Percentiles rank a stretch among this genome's conserved stretches.
Conservation (phyloP, 768 basidiomycete genomes). For the Paxillus rubicundulus region DNA sequence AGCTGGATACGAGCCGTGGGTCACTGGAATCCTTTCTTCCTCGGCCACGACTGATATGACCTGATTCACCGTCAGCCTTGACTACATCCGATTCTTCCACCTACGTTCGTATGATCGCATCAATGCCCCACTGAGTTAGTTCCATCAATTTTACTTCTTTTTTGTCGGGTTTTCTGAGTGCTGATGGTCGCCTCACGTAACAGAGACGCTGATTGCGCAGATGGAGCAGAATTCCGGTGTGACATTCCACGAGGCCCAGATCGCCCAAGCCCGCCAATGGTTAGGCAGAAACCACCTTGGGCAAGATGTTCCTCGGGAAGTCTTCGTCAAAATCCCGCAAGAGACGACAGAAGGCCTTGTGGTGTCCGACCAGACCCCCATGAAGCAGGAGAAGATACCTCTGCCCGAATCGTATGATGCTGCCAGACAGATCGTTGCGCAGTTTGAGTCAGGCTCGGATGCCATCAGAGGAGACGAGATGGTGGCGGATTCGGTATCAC, state of each 20-base stretch:
- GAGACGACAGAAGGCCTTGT: constrained; percentile 49
- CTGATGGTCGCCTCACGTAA: background rate
- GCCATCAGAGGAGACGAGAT: constrained; percentile 53
- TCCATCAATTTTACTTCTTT: background rate
- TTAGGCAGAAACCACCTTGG: constrained; percentile 47
- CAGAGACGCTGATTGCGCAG: constrained; percentile 52
- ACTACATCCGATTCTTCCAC: constrained; percentile 92
- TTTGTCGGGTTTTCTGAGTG: constrained; percentile 23
- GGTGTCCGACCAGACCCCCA: constrained; percentile 49
- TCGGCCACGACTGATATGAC: background rate
- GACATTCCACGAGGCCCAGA: constrained; percentile 81
- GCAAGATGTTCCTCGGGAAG: constrained; percentile 42
- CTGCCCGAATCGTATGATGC: constrained; percentile 67
- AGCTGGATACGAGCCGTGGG: constrained; percentile 78
- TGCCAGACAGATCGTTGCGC: constrained; percentile 62
- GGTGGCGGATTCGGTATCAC: constrained; percentile 76
- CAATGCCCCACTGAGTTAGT: constrained; percentile 67
- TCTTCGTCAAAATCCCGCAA: constrained; percentile 56
- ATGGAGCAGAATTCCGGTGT: constrained; percentile 78
- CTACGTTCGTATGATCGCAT: constrained; percentile 89
- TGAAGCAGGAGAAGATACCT: constrained; percentile 58
- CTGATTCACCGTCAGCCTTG: constrained; percentile 43
- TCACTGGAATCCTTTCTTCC: background rate
- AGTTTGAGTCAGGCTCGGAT: constrained; percentile 68
- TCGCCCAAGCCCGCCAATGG: constrained; percentile 79